These are phyloP conservation scores for Keithomyces neogunnii DNA, from an alignment of 2,329 filamentous ascomycete species.

Conservation along the genomic window DNA sequence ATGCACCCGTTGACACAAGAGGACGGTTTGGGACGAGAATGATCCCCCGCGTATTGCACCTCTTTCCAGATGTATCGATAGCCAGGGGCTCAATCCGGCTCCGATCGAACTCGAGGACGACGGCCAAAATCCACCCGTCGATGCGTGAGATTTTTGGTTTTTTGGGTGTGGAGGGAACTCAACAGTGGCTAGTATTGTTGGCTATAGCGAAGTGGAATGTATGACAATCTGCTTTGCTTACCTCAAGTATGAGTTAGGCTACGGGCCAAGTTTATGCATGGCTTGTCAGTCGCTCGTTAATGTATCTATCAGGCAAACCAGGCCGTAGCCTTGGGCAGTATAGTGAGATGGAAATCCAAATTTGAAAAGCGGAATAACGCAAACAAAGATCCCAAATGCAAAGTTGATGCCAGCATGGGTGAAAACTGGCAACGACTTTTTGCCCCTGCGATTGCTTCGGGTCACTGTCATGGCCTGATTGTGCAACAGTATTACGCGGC, in stretches of 20 bases:
- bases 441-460: too few relatives aligned
- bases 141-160: conserved; percentile 17
- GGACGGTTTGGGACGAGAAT: conserved; percentile 19
- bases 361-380: neutral
- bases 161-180: conserved; percentile 6
- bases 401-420: too few relatives aligned
- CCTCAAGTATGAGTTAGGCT: conserved; percentile 18
- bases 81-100: conserved; percentile 23
- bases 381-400: too few relatives aligned
- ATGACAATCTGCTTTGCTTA: conserved; percentile 8
- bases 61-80: conserved; percentile 17
- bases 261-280: conserved; percentile 20
- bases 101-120: conserved; percentile 14
- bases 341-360: conserved; percentile 6
- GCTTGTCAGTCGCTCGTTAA: conserved; percentile 26
- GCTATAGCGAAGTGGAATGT: conserved; percentile 5
- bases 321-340: conserved; percentile 26
- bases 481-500: too few relatives aligned
- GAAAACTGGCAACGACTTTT: too few relatives aligned
- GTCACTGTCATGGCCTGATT: too few relatives aligned
- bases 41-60: conserved; percentile 18
- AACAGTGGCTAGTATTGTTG: neutral
- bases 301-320: conserved; percentile 19
- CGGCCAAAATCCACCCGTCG: conserved; percentile 18
- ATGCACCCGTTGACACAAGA: conserved; percentile 21